These are phyloP conservation scores for Tanacetum coccineum DNA, from an alignment of 129 eudicot genomes.

Conservation along the genomic window DNA sequence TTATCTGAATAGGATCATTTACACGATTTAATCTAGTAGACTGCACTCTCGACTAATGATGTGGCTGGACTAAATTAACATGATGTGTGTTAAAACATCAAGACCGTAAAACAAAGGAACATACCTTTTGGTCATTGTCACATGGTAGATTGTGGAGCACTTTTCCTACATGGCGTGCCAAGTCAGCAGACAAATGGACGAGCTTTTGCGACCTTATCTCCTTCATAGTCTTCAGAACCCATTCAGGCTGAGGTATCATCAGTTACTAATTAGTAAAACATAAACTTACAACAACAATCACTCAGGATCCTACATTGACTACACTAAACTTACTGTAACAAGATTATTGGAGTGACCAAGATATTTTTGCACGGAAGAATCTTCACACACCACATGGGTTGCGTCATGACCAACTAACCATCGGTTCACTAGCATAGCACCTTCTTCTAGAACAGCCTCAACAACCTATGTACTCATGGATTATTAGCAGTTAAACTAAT, in stretches of 20 bases:
- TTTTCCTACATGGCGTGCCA: constrained; percentile 75
- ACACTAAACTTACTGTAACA: constrained; percentile 59
- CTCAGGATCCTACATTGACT: neutral
- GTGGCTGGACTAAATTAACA: neutral
- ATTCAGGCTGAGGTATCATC: constrained; percentile 59
- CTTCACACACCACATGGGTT: constrained; percentile 88
- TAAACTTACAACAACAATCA: neutral
- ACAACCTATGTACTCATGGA: constrained; percentile 36
- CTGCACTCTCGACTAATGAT: neutral
- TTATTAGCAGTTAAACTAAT: neutral
- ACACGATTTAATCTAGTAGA: neutral
- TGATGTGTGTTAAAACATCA: neutral
- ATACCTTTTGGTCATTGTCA: constrained; percentile 41
- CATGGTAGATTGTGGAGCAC: constrained; percentile 39
- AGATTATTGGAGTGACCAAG: constrained; percentile 71
- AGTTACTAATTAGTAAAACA: constrained; percentile 1
- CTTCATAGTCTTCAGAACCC: constrained; percentile 75
- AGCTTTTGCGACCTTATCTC: constrained; percentile 65
- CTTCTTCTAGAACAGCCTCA: constrained; percentile 54
- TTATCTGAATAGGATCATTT: neutral
- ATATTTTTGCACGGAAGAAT: constrained; percentile 55
- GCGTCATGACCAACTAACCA: constrained; percentile 71
- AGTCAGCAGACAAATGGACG: constrained; percentile 76
- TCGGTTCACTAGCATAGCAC: constrained; percentile 48
- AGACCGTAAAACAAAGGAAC: constrained; percentile 1